Conservation (phyloP, 83 land plant species). For the Picea abies region DNA sequence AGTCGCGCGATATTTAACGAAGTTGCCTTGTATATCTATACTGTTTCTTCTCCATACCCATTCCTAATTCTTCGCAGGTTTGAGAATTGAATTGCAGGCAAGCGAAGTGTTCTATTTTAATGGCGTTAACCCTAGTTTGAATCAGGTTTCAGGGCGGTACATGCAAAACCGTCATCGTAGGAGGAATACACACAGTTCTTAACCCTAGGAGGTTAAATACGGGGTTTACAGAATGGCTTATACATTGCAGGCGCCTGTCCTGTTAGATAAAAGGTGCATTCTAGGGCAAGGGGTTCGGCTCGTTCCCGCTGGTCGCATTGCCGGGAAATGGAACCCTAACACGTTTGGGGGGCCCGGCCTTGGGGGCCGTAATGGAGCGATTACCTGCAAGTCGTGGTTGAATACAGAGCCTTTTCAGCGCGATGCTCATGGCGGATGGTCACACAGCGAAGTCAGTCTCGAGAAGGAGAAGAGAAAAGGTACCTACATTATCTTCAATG, state of each 20-base stretch:
- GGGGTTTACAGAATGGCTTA: not conserved
- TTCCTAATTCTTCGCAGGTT: no score
- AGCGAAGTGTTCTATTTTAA: no score
- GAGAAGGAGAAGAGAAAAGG: not conserved
- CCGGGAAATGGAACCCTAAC: not conserved
- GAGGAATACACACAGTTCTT: no score
- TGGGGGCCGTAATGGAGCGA: not conserved
- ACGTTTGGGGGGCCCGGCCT: not conserved
- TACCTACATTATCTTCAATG: not conserved
- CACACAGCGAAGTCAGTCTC: not conserved
- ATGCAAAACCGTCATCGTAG: no score
- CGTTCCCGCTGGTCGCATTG: not conserved
- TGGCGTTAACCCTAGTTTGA: no score
- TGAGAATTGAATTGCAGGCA: no score
- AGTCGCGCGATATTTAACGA: no score
- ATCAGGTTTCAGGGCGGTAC: no score
- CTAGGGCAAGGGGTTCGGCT: not conserved
- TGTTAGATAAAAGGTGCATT: not conserved
- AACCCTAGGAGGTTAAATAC: no score
- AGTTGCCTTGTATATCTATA: no score
- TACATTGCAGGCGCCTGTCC: not conserved
- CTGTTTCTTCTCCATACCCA: no score
- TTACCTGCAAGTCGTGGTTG: not conserved
- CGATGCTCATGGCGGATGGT: conserved; percentile 10
- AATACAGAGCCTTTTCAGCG: not conserved